Evolutionary conservation across 306 rosid species (phyloP).

Genomic region (Castanospermum australe): DNA sequence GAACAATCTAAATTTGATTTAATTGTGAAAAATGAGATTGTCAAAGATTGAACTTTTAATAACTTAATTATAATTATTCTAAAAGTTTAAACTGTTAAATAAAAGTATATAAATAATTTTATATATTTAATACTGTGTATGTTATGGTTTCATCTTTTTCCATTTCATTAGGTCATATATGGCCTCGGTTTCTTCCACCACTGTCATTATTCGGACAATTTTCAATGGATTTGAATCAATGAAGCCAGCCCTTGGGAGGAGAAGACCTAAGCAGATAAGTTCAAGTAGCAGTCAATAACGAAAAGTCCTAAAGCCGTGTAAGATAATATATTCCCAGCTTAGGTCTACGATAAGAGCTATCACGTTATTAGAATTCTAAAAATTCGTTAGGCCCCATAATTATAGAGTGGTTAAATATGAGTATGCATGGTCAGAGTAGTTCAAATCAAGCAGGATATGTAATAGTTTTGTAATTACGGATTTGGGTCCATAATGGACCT

Average conservation of each 20-base stretch:
- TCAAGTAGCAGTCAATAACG: background rate
- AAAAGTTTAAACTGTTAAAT: no score
- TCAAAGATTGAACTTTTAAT: no score
- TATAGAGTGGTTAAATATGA: background rate
- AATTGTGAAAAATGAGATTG: no score
- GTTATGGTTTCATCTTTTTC: background rate
- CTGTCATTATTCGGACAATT: background rate
- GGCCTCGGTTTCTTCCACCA: background rate
- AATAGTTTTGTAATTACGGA: no score
- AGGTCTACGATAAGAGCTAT: background rate
- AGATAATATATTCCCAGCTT: no score
- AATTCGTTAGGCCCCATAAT: background rate
- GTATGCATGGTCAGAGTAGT: background rate
- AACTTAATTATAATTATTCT: no score
- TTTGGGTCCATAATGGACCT: no score
- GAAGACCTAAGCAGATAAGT: background rate
- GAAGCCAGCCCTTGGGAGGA: background rate
- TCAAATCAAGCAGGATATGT: no score
- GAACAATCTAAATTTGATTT: no score
- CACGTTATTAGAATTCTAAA: background rate
- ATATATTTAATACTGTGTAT: no score
- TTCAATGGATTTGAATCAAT: background rate
- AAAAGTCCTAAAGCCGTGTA: background rate
- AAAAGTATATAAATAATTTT: no score
- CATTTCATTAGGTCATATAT: background rate